Evolutionary conservation across 257 asterid species (phyloP).

Genomic region (Nicotiana benthamiana): DNA sequence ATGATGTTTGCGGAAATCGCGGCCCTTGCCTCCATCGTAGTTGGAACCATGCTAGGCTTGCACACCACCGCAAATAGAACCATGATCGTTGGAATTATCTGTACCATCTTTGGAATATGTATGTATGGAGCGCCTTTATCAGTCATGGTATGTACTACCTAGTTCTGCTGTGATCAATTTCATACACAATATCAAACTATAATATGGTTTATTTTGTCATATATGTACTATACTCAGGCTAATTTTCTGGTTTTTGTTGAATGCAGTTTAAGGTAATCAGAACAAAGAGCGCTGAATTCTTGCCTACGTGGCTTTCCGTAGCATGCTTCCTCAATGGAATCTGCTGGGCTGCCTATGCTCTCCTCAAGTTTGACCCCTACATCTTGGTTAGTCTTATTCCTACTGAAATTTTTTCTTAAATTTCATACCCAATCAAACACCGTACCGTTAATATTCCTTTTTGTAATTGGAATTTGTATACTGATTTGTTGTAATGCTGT

Average conservation of each 20-base stretch:
- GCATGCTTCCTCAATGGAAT: conserved; percentile 50
- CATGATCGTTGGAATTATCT: conserved; percentile 44
- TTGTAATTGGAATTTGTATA: neutral
- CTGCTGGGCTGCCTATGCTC: conserved; percentile 48
- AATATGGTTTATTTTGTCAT: neutral
- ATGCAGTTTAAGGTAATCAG: conserved; percentile 26
- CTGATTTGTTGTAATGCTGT: neutral
- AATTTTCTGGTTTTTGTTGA: neutral
- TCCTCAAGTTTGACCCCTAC: conserved; percentile 41
- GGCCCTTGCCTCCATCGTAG: conserved; percentile 12
- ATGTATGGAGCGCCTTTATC: conserved; percentile 64
- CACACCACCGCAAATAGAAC: conserved; percentile 31
- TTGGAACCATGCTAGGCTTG: conserved; percentile 25
- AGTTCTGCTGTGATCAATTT: neutral
- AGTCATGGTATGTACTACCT: conserved; percentile 30
- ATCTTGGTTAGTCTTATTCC: conserved; percentile 30
- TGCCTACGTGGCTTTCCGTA: conserved; percentile 51
- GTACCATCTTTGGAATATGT: conserved; percentile 42
- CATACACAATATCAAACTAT: neutral
- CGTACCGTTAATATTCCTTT: neutral
- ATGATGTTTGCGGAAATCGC: conserved; percentile 16
- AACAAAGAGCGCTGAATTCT: conserved; percentile 47
- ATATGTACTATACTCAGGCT: neutral
- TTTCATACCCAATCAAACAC: neutral
- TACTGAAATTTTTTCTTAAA: neutral